A percentile compares a stretch with the other conserved stretches of the same genome.
phyloP scores from a whole-genome alignment of 75 land plant genomes.

The Sequoia sempervirens region DNA sequence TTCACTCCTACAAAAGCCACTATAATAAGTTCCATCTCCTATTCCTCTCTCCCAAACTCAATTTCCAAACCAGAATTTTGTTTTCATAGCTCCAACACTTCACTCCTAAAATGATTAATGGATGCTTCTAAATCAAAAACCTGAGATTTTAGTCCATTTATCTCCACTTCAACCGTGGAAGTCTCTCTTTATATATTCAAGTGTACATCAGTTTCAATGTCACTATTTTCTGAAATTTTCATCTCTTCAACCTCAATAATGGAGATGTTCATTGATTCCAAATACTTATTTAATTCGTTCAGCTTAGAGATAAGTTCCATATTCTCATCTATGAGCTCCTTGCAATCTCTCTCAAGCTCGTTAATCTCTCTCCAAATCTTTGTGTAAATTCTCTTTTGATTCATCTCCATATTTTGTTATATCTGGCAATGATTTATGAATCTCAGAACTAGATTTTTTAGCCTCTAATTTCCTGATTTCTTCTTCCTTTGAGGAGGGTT shows the following conservation, averaged over 20 bases:
- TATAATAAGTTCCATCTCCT: constrained; percentile 3
- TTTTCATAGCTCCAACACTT: background rate
- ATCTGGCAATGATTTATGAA: background rate
- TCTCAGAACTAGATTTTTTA: constrained; percentile 15
- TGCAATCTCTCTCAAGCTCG: constrained; percentile 81
- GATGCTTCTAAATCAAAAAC: background rate
- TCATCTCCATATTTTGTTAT: background rate
- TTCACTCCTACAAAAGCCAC: background rate
- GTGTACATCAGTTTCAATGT: background rate
- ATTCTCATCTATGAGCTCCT: constrained; percentile 81
- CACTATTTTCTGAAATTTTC: background rate
- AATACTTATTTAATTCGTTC: constrained; percentile 26
- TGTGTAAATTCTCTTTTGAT: constrained; percentile 15
- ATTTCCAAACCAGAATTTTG: constrained; percentile 4
- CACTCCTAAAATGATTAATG: background rate
- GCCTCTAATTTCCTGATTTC: constrained; percentile 34
- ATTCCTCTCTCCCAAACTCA: background rate
- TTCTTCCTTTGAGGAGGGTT: constrained; percentile 45
- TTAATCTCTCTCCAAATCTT: constrained; percentile 58
- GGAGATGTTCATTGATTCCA: constrained; percentile 1
- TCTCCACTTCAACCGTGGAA: constrained; percentile 15
- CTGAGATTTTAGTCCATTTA: constrained; percentile 4
- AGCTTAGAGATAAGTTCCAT: constrained; percentile 42
- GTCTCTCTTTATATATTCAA: background rate
- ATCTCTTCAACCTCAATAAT: constrained; percentile 5